These are phyloP conservation scores for Daldinia childiae DNA, from an alignment of 495 filamentous ascomycete genomes.

Conservation along the genomic window DNA sequence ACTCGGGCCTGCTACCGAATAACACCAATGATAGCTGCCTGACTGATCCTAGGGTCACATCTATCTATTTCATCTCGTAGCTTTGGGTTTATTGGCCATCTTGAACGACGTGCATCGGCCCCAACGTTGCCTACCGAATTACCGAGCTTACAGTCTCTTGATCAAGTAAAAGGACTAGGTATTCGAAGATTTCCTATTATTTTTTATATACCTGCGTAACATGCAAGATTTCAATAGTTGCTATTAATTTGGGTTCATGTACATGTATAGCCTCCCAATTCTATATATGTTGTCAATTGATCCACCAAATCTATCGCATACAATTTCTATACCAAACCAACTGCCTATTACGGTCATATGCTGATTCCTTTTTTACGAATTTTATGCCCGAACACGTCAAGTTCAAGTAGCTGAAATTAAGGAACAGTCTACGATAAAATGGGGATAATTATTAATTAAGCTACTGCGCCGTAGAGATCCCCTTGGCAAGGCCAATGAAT, in stretches of 20 bases:
- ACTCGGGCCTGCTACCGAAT: conserved; percentile 26
- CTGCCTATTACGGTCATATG: background rate
- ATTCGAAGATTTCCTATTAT: background rate
- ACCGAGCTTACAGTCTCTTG: conserved; percentile 8
- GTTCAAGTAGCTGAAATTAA: too few relatives aligned
- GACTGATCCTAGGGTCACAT: conserved; percentile 10
- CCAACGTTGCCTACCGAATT: conserved; percentile 8
- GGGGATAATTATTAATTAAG: background rate
- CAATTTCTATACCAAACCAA: background rate
- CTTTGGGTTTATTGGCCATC: background rate
- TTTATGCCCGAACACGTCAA: background rate
- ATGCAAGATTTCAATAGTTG: background rate
- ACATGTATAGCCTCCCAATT: background rate
- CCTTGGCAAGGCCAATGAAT: conserved; percentile 1
- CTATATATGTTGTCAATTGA: background rate
- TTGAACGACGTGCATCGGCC: conserved; percentile 18
- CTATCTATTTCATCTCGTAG: background rate
- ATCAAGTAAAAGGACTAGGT: conserved; percentile 4
- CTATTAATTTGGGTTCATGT: background rate
- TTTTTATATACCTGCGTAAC: background rate
- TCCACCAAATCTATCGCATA: background rate
- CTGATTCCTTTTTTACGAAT: background rate
- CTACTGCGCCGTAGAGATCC: conserved; percentile 1
- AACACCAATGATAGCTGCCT: conserved; percentile 14
- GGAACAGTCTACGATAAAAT: background rate